Base-by-base conservation (phyloP, 257 asterid genomes). In the Penstemon davidsonii region DNA sequence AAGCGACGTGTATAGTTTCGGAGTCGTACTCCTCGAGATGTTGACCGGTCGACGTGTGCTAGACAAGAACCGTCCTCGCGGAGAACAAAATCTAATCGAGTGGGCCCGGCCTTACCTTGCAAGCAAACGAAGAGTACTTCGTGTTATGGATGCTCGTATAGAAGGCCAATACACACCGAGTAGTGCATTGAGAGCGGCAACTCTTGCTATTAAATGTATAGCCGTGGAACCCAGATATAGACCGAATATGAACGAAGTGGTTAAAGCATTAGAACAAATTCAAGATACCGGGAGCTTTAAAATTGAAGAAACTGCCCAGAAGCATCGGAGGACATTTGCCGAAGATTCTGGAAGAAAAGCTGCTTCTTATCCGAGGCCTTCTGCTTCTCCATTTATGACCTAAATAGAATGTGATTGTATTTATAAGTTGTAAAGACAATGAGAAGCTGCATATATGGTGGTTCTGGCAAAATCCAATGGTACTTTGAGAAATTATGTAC, bases 1-100 rank as follows among this genome's bases (percentile, higher is more conserved):
- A 71, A 88, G 95, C 56, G 95, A 88, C 52, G 87, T 87, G 51
- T 88, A 88, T 39, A 88, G 92, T 60, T 88, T 83, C 39, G 95
- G 95, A 0, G 95, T 88, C 3, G 95, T 88, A 36, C 95, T 88
- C 64, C 87, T 88, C 0, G 95, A 85, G 76, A 88, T 88, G 70
- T 69, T 88, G 74, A 83, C 92, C 0, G 95, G 92, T 4, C 63
- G 81, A 7, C 85, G 89, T 0, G 92, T 77, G 13, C 43, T 88
- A 47, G 95, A 88, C 81, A 81, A 82, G 57, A 85, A 80, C 80
- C 90, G 95, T 3, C 92, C 88, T 0, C 81, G 75, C 2, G 90
- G 90, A 13, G 92, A 88, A 66, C 90, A 88, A 5, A 83, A 83
- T 50, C 92, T 85, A n/a, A 71, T 88, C 36, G 90, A 88, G 15